These are phyloP conservation scores for Stephania japonica DNA, from an alignment of 164 flowering plant genomes.

Conservation along the genomic window DNA sequence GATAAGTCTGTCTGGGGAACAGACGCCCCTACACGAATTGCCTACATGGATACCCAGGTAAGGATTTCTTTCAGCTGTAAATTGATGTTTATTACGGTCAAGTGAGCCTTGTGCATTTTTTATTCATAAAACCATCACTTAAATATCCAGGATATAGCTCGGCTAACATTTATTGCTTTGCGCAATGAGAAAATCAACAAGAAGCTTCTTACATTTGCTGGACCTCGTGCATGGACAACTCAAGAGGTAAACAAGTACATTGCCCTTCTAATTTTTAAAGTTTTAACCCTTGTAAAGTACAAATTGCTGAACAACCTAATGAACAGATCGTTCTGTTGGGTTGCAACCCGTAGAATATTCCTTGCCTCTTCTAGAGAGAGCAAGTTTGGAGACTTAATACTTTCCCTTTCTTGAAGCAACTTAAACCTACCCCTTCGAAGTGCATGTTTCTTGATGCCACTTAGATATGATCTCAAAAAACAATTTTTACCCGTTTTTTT, in stretches of 20 bases:
- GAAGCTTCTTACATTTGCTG: constrained; percentile 87
- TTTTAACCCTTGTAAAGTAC: too few relatives aligned
- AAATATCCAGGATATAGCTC: constrained; percentile 71
- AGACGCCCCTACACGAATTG: constrained; percentile 95
- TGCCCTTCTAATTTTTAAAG: not conserved
- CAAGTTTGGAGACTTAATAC: too few relatives aligned
- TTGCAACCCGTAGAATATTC: not conserved
- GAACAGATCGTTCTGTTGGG: not conserved
- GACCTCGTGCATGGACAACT: constrained; percentile 99
- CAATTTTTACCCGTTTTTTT: not conserved
- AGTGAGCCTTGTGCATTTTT: not conserved
- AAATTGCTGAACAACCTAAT: too few relatives aligned
- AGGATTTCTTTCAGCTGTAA: not conserved
- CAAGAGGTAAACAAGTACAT: constrained; percentile 64
- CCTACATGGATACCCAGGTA: constrained; percentile 99
- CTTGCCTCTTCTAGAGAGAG: not conserved
- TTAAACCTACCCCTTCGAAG: too few relatives aligned
- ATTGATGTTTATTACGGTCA: not conserved
- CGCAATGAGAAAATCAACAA: constrained; percentile 76
- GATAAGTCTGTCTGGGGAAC: constrained; percentile 99
- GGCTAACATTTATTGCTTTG: constrained; percentile 82
- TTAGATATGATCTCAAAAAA: not conserved
- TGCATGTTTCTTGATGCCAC: not conserved
- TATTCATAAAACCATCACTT: not conserved
- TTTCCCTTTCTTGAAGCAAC: too few relatives aligned